These are phyloP conservation scores for Ophiostoma himal-ulmi DNA, from an alignment of 2,329 filamentous ascomycete genomes.

Conservation along the genomic window DNA sequence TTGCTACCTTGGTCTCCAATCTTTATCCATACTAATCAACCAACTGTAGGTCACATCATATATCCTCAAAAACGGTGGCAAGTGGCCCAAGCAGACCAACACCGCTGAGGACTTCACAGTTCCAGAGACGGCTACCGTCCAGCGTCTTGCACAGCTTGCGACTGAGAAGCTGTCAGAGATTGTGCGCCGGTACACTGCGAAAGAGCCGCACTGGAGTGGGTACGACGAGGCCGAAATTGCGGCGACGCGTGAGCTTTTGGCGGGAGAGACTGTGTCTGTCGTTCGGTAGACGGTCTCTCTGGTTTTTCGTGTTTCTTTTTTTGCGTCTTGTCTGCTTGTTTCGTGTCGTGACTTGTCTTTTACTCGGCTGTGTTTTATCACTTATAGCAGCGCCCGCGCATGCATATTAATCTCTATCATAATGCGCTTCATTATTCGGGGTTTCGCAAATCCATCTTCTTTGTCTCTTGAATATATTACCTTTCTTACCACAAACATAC, in stretches of 20 bases:
- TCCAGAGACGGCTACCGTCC: conserved; percentile 53
- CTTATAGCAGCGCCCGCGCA: neutral
- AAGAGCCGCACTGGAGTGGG: conserved; percentile 64
- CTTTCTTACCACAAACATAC: neutral
- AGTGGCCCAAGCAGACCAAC: conserved; percentile 40
- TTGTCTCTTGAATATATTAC: neutral
- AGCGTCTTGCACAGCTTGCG: conserved; percentile 64
- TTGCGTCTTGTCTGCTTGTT: conserved; percentile 2
- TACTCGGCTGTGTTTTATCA: neutral
- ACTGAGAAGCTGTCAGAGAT: conserved; percentile 73
- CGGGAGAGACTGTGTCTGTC: conserved; percentile 43
- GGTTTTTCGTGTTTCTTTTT: neutral
- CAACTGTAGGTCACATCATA: conserved; percentile 43
- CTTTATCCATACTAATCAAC: neutral
- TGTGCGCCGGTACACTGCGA: conserved; percentile 55
- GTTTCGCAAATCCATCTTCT: neutral
- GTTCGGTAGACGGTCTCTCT: conserved; percentile 37
- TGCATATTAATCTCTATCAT: neutral
- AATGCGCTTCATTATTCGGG: neutral
- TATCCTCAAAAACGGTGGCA: conserved; percentile 42
- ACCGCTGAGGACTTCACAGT: conserved; percentile 40
- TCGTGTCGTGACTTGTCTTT: neutral
- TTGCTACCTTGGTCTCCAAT: neutral
- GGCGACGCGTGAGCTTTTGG: conserved; percentile 63
- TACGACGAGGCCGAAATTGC: conserved; percentile 66